These are phyloP conservation scores for Alternaria ethzedia DNA, from an alignment of 2,329 filamentous ascomycete species.

Conservation along the genomic window DNA sequence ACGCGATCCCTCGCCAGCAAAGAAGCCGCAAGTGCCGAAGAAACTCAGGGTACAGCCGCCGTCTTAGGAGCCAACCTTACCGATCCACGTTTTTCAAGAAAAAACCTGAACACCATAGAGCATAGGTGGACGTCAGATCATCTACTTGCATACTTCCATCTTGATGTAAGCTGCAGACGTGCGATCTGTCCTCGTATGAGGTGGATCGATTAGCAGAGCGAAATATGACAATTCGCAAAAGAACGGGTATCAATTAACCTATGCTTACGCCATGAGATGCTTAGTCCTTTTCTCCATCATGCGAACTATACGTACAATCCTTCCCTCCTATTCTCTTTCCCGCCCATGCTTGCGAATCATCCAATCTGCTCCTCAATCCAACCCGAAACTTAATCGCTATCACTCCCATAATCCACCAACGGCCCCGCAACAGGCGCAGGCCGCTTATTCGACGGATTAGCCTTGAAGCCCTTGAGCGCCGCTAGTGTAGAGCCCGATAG, in stretches of 20 bases:
- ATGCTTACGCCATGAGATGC: background rate
- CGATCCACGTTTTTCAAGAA: background rate
- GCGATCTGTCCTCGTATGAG: background rate
- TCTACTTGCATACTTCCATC: background rate
- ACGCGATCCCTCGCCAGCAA: background rate
- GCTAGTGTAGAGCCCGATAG: slow-evolving; percentile 83
- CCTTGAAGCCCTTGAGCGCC: slow-evolving; percentile 67
- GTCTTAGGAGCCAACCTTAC: background rate
- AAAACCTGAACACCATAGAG: background rate
- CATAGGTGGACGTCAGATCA: background rate
- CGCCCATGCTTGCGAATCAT: background rate
- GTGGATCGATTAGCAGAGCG: background rate
- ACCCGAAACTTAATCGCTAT: slow-evolving; percentile 59
- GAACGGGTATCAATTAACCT: slow-evolving; percentile 7
- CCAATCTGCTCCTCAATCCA: background rate
- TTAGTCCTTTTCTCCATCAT: background rate
- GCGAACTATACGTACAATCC: background rate
- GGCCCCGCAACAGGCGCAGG: slow-evolving; percentile 68
- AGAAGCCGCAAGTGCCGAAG: background rate
- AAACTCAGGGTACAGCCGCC: background rate
- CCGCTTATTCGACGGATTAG: slow-evolving; percentile 56
- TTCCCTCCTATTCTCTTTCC: background rate
- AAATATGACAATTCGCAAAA: background rate
- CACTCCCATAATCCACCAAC: slow-evolving; percentile 87
- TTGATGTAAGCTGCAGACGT: background rate